phyloP scores from a whole-genome alignment of 2,329 filamentous ascomycete species.

The Amylocarpus encephaloides region DNA sequence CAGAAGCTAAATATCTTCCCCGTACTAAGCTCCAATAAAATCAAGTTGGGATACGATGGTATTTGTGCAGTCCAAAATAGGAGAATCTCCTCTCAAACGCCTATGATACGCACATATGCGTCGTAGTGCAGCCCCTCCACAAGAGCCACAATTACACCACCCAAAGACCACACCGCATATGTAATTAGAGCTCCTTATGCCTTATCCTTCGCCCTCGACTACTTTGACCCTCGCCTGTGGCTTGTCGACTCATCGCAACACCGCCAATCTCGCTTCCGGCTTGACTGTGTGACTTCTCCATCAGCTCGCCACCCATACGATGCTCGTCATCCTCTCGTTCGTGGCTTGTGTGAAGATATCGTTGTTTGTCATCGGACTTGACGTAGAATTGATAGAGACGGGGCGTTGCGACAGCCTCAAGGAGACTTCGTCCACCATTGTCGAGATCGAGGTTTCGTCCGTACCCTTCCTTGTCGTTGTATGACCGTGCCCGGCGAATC shows the following conservation, averaged over 20 bases:
- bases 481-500: constrained; percentile 24
- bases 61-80: too few relatives aligned
- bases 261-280: constrained; percentile 12
- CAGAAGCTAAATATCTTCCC: too few relatives aligned
- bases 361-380: constrained; percentile 12
- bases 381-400: constrained; percentile 16
- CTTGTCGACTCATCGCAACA: constrained; percentile 9
- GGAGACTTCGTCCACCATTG: constrained; percentile 21
- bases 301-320: constrained; percentile 7
- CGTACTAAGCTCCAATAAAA: too few relatives aligned
- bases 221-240: constrained; percentile 13
- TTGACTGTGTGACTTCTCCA: constrained; percentile 15
- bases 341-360: constrained; percentile 3
- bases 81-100: too few relatives aligned
- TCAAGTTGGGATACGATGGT: too few relatives aligned
- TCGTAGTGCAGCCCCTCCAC: too few relatives aligned
- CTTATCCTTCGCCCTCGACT: constrained; percentile 21
- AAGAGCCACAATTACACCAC: too few relatives aligned
- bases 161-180: background rate
- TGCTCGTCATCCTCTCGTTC: constrained; percentile 10
- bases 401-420: constrained; percentile 21
- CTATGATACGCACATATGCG: too few relatives aligned
- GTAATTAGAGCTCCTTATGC: constrained; percentile 22
- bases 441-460: constrained; percentile 30
- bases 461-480: constrained; percentile 27